phyloP scores from a whole-genome alignment of 768 basidiomycete species.

The Rubroboletus pulcherrimus region DNA sequence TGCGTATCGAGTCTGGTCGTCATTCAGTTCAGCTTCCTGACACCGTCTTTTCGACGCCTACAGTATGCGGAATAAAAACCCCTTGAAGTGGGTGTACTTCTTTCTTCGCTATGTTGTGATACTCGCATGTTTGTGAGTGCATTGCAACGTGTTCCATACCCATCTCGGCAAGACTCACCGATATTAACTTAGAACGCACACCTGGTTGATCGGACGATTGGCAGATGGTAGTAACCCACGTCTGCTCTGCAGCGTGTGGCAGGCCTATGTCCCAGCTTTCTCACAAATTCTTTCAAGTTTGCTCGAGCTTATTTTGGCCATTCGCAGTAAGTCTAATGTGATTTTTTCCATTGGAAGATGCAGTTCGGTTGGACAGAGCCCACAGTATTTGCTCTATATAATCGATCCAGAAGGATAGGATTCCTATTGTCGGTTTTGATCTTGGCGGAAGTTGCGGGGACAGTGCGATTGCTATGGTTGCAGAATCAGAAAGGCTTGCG shows the following conservation, averaged over 20 bases:
- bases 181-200: slow-evolving; percentile 12
- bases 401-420: slow-evolving; percentile 4
- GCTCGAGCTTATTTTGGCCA: slow-evolving; percentile 16
- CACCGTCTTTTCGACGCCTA: background rate
- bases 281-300: slow-evolving; percentile 8
- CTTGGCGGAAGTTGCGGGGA: background rate
- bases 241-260: slow-evolving; percentile 12
- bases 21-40: background rate
- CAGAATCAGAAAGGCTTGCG: too few relatives aligned
- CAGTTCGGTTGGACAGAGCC: background rate
- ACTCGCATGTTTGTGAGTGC: slow-evolving; percentile 18
- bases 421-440: slow-evolving; percentile 6
- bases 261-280: background rate
- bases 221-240: slow-evolving; percentile 8
- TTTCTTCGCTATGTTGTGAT: slow-evolving; percentile 25
- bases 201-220: slow-evolving; percentile 2
- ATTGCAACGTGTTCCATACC: background rate
- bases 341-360: background rate
- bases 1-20: slow-evolving; percentile 9
- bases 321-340: slow-evolving; percentile 10
- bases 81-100: slow-evolving; percentile 31
- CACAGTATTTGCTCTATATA: slow-evolving; percentile 14
- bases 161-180: background rate
- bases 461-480: slow-evolving; percentile 1
- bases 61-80: slow-evolving; percentile 23